Base-by-base conservation (phyloP, 164 flowering plant genomes). In the Pachysandra terminalis region DNA sequence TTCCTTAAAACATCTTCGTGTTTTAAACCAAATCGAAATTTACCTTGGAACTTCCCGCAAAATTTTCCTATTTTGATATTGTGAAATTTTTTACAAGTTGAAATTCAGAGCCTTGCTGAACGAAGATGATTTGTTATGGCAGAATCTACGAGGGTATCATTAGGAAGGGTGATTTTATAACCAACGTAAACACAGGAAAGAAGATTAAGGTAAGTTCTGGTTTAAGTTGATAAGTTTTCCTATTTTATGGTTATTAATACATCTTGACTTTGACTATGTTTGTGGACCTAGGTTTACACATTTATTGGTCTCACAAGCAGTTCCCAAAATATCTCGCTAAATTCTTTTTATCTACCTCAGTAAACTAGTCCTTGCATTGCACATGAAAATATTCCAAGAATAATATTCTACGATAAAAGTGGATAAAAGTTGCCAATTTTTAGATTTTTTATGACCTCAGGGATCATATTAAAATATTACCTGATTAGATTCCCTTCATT, bases 91-190 rank as follows among this genome's bases (percentile, higher is more conserved):
- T 32, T 7, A 3, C 37, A 32, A 7, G 37, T 32, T 32, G 37
- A 32, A 32, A 32, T 32, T 32, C 37, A 32, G 7, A 3, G 37
- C 37, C 7, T 32, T 75, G 63, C 68, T 67, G 55, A 71, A 52
- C n/a, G 15, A n/a, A 9, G 48, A 61, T 62, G 45, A 48, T 58
- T 67, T 68, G 21, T 58, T 69, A 10, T 64, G 72, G 79, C 79
- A 95, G 99, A 86, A 84, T 96, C 64, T 96, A 96, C 65, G 95
- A 93, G 74, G 99, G 99, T 69, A 81, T 84, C 59, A 88, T 96
- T 48, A 85, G 86, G 73, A 96, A 91, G 82, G 98, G 99, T 75
- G 97, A 96, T 68, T 91, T 88, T 71, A 90, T 96, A 53, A 72
- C 82, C 27, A 96, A 96, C 53, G 69, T 96, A 61, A 93, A 93